Base-by-base conservation (phyloP, 1,139 yeast genomes). In the Debaryomycetaceae sp. region DNA sequence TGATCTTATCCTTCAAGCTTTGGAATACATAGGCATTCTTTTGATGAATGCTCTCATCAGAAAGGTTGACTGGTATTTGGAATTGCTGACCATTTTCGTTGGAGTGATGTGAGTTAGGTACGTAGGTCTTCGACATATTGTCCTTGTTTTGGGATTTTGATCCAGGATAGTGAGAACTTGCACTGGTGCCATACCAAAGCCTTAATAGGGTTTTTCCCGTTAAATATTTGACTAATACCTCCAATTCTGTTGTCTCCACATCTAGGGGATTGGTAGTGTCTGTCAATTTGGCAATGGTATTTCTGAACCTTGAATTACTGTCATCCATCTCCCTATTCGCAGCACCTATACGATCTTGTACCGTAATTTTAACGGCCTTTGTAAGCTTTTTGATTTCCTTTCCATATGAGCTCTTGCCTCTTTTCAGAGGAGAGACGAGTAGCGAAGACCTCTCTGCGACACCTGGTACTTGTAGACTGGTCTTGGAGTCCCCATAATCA, bases 341-440 rank as follows among this genome's bases (percentile, higher is more conserved):
- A 5, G 68, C 65, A 43, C 58, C 63, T 24, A 72, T 68, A 49
- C 66, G 67, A 56, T 87, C 95, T 56, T 84, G 88, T 40, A 87
- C 88, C 0, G 91, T 84, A 24, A 78, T 78, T 53, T 85, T 87
- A 37, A 87, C 88, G 24, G 74, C 87, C 55, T 78, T 81, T 36
- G 83, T 81, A 44, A 85, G 66, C 42, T 84, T 84, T 49, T 83
- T 78, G 42, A 84, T 68, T 56, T 85, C 78, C 48, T 68, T 67
- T 27, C 76, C 65, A 45, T 73, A 73, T 43, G 65, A 60, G 45
- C 59, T 60, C 48, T 56, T 66, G 47, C 59, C 63, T 45, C 56
- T 64, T 39, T 56, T 58, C 36, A 54, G 52, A 5, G 62, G 54
- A 1, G 62, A 49, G 13, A 39, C 44, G 20, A 38, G 11, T 17